These are phyloP conservation scores for Pyrrhoderma noxium DNA, from an alignment of 1,284 basidiomycete genomes.

Conservation along the genomic window DNA sequence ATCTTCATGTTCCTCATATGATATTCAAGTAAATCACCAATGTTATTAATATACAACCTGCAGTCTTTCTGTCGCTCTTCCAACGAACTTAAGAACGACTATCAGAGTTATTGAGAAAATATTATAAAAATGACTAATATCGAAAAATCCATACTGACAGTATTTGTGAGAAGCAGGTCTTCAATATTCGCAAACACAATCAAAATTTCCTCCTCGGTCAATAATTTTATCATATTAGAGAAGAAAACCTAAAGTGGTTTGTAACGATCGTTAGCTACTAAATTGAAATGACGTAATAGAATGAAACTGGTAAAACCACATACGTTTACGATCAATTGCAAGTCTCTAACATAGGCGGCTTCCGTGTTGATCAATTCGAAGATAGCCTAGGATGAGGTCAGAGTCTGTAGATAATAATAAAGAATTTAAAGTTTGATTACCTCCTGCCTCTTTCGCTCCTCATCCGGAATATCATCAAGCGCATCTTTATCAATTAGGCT, in stretches of 20 bases:
- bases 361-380: conserved; percentile 92
- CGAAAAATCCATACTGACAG: conserved; percentile 38
- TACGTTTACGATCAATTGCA: conserved; percentile 87
- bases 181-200: conserved; percentile 93
- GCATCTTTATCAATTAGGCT: conserved; percentile 81
- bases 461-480: conserved; percentile 65
- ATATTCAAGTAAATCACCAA: conserved; percentile 77
- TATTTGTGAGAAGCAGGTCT: conserved; percentile 82
- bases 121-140: conserved; percentile 6
- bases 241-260: conserved; percentile 77
- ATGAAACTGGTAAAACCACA: background rate
- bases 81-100: conserved; percentile 78
- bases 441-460: conserved; percentile 85
- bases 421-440: conserved; percentile 29
- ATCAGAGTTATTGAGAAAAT: conserved; percentile 14
- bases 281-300: background rate
- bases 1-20: conserved; percentile 74
- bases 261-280: too few relatives aligned
- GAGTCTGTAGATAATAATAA: background rate
- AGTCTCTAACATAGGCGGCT: conserved; percentile 77
- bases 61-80: conserved; percentile 89
- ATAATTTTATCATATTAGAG: conserved; percentile 61
- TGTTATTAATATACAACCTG: conserved; percentile 80
- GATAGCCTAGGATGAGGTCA: conserved; percentile 46
- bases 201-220: conserved; percentile 73